phyloP scores from a whole-genome alignment of 169 alveolate species.

The Babesia sp. region DNA sequence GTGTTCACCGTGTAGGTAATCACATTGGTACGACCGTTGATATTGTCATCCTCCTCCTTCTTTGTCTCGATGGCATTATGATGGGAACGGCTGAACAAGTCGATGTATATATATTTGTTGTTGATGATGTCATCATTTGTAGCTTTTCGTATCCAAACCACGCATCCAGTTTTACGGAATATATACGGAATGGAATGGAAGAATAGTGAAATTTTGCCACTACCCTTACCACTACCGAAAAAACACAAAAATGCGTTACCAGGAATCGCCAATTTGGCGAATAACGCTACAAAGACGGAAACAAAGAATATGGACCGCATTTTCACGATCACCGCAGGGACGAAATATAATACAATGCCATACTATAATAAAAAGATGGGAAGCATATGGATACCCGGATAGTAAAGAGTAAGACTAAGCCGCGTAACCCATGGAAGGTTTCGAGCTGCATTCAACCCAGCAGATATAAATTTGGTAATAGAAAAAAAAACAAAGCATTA shows the following conservation, averaged over 20 bases:
- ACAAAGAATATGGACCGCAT: background rate
- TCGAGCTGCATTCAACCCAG: too few relatives aligned
- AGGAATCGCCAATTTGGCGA: background rate
- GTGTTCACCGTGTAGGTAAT: slow-evolving; percentile 18
- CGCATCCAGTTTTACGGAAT: background rate
- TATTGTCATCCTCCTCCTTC: slow-evolving; percentile 20
- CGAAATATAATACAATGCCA: too few relatives aligned
- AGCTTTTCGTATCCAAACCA: slow-evolving; percentile 6
- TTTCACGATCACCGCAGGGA: background rate
- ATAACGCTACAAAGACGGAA: background rate
- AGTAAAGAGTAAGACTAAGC: too few relatives aligned
- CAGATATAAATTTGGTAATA: too few relatives aligned
- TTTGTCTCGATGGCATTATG: slow-evolving; percentile 27
- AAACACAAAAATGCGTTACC: slow-evolving; percentile 1
- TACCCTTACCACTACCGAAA: background rate
- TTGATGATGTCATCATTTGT: slow-evolving; percentile 55
- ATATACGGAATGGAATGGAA: slow-evolving; percentile 1
- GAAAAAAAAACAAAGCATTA: too few relatives aligned
- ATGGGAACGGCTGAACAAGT: slow-evolving; percentile 50
- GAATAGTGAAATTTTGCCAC: slow-evolving; percentile 12
- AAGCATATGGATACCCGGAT: too few relatives aligned
- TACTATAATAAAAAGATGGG: too few relatives aligned
- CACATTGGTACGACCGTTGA: slow-evolving; percentile 31
- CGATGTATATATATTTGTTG: slow-evolving; percentile 31
- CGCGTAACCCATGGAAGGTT: too few relatives aligned